Base-by-base conservation (phyloP, 2,329 filamentous ascomycete genomes). In the Xylariaceae sp. region DNA sequence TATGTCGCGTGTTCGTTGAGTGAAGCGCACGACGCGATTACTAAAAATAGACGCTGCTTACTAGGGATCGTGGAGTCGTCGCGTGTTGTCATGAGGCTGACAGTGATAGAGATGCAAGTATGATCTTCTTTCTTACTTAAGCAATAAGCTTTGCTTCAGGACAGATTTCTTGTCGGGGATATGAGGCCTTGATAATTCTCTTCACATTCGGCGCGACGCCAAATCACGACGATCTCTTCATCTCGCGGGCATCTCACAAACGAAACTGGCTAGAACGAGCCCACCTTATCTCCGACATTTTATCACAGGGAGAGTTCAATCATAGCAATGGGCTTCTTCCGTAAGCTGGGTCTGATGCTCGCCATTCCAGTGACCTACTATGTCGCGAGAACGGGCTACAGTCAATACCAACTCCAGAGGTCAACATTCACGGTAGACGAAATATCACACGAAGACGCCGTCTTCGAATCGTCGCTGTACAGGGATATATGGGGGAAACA, bases 41-140 rank as follows among this genome's bases (percentile, higher is more conserved):
- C 52, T 54, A 54, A 54, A 52, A 54, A 54, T 54, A 54, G 46
- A 41, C 5, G n/a, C n/a, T 54, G 52, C 52, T 54, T 54, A 54
- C 52, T 54, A 44, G 51, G 41, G 40, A n/a, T 18, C 30, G 15
- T 39, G 15, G 42, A 45, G 38, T 36, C 15, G 12, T 32, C 27
- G 42, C n/a, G 22, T 31, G 31, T 35, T 47, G 11, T n/a, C 22
- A 40, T 52, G 52, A 52, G 49, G 49, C 49, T 52, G 45, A 45
- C 52, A 35, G 51, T 41, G 42, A 2, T 42, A 49, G 46, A 6
- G 4, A 43, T 45, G 42, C 46, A 52, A 39, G 35, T 17, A 46
- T 46, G 17, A 35, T n/a, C 15, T 11, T 39, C 49, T 39, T 48
- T 52, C 49, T 54, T 54, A 43, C 45, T 42, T 51, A 51, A 45